Base-by-base conservation (phyloP, 805 yeast species). In the Yarrowia yakushimensis region DNA sequence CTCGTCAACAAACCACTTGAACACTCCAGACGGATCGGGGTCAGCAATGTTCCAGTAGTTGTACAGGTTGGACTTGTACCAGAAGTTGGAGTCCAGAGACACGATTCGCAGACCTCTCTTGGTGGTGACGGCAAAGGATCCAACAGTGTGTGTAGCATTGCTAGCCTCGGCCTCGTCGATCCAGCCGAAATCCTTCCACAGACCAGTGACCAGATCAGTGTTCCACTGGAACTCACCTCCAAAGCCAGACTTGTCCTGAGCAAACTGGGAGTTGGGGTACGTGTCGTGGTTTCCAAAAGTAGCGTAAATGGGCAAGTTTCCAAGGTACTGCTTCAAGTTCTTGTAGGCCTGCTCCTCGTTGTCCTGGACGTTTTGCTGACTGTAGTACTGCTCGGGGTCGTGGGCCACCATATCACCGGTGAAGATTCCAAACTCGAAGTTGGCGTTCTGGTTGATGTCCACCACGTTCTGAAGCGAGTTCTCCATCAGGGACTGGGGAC, bases 371-470 rank as follows among this genome's bases (percentile, higher is more conserved):
- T 78, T 76, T 48, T 82, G 78, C 65, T 70, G 72, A 48, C 81
- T 76, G 54, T 80, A 80, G 68, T 79, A 78, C 48, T 78, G 77
- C 11, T 55, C 48, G 11, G 76, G 69, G 62, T 80, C 83, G 69
- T 86, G 92, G 71, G 86, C 91, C 62, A 86, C 86, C 70, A 85
- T 77, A 68, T 86, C 92, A 63, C 91, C 91, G 3, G 90, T 86
- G 77, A 86, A 86, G 34, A 86, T 72, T 1, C 86, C 79, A 69
- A 86, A 86, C 55, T 84, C 86, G 67, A 80, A 85, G 39, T 78
- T 65, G 39, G 74, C 68, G 10, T 71, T 66, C 15, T 70, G 28
- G 72, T 76, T 73, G 64, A 73, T 72, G 17, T 77, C 72, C 4
- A 65, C 70, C 52, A 82, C 75, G 28, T 81, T 74, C 62, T 77